Base-by-base conservation (phyloP, 2,329 filamentous ascomycete genomes). In the Emmonsiellopsis sp. region DNA sequence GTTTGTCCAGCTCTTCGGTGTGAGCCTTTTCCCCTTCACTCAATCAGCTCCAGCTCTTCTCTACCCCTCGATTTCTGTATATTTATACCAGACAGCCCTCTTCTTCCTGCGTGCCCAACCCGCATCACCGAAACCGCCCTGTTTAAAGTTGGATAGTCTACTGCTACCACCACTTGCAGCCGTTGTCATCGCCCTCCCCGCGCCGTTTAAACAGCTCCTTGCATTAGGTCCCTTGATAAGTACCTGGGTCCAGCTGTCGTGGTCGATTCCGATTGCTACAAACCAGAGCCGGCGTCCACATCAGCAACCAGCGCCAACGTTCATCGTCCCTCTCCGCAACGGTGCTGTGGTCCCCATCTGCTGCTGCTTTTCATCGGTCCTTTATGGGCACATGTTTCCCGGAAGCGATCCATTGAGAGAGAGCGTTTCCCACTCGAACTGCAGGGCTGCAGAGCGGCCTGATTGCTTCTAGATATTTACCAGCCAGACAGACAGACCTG, bases 381-480 rank as follows among this genome's bases (percentile, higher is more conserved):
- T 9, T 36, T 21, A 49, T 39, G 33, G 17, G 46, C 21, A 49
- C 34, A 39, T 39, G 34, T 14, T 21, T 49, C 31, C 17, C 21
- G 3, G 21, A 27, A 27, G 21, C 14, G 40, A n/a, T 49, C 17
- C 34, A 49, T 17, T 39, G 37, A 9, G n/a, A 40, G 33, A 13
- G 46, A 27, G 46, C 13, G 17, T 49, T 14, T 49, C 27, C 46
- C 36, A 39, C 6, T 49, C 14, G 34, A 13, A 39, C 17, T 7
- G 17, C 11, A n/a, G 21, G 21, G 39, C 44, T 54, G 49, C 48
- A 52, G 37, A 54, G 55, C 48, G 39, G 55, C 55, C 55, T 56
- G 49, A 56, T 32, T 32, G 2, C 3, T n/a, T 47, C 11, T 47
- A 47, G 34, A 32, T 13, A 13, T 6, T n/a, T 40, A 36, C 47